Evolutionary conservation across 257 asterid species (phyloP).

Genomic region (Gentiana straminea): DNA sequence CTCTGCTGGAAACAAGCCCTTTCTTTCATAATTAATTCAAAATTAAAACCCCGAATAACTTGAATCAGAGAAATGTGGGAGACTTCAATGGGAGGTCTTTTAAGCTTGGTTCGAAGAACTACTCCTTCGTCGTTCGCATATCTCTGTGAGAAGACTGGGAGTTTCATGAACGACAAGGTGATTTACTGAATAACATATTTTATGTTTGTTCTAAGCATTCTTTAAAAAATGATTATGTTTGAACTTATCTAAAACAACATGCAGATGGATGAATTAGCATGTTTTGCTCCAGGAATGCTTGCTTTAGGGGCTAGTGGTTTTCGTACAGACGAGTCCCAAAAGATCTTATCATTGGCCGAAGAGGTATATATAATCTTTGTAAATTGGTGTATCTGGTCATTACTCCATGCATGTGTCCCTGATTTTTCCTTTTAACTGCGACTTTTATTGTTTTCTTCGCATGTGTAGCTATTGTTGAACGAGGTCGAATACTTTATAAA

Average conservation of each 20-base stretch:
- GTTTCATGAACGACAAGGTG: constrained; percentile 79
- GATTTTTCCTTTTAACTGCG: no score
- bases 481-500: no score
- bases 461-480: no score
- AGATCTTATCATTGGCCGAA: constrained; percentile 72
- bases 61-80: constrained; percentile 96
- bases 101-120: constrained; percentile 87
- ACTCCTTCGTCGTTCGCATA: constrained; percentile 83
- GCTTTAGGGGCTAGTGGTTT: constrained; percentile 92
- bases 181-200: constrained; percentile 3
- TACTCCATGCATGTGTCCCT: no score
- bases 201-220: constrained; percentile 1
- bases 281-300: constrained; percentile 99
- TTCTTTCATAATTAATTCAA: constrained; percentile 8
- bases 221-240: constrained; percentile 4
- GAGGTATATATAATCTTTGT: constrained; percentile 40
- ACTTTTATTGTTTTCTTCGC: no score
- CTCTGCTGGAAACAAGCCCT: not conserved
- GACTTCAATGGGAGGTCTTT: constrained; percentile 90
- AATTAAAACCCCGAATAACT: constrained; percentile 6
- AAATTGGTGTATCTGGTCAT: no score
- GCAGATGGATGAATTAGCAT: constrained; percentile 99
- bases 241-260: constrained; percentile 20
- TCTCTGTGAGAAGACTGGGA: constrained; percentile 89
- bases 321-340: constrained; percentile 73